Evolutionary conservation across 2,329 filamentous ascomycete species (phyloP), one percentile per base, ranked within the genome.

Genomic region (Aureobasidium sp.): DNA sequence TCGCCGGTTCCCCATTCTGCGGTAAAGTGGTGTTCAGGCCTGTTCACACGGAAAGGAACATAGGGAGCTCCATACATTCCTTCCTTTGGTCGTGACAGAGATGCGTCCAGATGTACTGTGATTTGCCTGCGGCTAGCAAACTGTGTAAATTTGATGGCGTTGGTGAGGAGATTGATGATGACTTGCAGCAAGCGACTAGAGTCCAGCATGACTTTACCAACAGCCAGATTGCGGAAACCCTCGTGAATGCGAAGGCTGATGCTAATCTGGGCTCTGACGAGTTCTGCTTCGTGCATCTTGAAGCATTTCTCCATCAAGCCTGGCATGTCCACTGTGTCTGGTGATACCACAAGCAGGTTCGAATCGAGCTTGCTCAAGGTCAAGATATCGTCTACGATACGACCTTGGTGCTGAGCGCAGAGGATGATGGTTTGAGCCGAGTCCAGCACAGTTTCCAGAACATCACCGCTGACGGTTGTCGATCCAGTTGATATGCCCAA

Each of bases 101-200:
- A 71, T 11, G 74, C 77, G 15, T 75, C 73, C 7, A 75, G 69
- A 15, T 69, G 71, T 8, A 80, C 71, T 1, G 69, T 71, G 56
- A 80, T 76, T 17, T 67, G 67, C 0, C 74, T 73, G n/a, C 17
- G 36, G 3, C 68, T 53, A 1, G 71, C 70, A n/a, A 72, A 67
- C 51, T 76, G 74, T 0, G 77, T 78, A 64, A 79, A 79, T 58
- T 79, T 79, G 69, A 79, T 77, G 0, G 75, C 74, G 56, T 79
- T 79, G 9, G 77, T 78, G 17, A 79, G 70, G 1, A 79, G 70
- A 51, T 74, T 74, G 63, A 74, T 73, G 47, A 76, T 70, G 8
- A 79, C 74, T 45, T 79, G 77, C 0, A 77, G 72, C 7, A 79
- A 67, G 22, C 77, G 71, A 47, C 73, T 76, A 0, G 76, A 74